Percentiles rank a stretch among this genome's conserved stretches.
phyloP scores from a whole-genome alignment of 495 filamentous ascomycete genomes.

The Pseudoneurospora amorphoporcata region DNA sequence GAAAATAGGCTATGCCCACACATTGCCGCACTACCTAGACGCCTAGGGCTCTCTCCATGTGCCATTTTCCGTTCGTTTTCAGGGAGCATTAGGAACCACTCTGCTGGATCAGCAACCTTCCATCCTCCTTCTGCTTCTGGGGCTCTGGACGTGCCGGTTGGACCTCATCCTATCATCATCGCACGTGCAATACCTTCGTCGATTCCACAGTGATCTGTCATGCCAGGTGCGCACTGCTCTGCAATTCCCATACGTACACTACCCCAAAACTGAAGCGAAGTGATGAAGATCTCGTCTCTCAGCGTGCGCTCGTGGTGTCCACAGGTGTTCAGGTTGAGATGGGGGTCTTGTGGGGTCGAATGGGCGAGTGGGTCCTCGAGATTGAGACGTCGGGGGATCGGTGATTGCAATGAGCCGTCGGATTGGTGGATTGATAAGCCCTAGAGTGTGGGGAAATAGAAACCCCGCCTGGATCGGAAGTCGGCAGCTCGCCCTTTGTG shows the following conservation, averaged over 20 bases:
- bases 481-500: constrained; percentile 5
- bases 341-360: constrained; percentile 2
- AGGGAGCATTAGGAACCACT: background rate
- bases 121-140: background rate
- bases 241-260: background rate
- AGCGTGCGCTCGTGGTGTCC: background rate
- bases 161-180: background rate
- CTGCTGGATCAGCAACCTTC: background rate
- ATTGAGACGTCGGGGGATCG: background rate
- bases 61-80: background rate
- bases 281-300: constrained; percentile 1
- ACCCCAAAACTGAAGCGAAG: background rate
- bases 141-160: background rate
- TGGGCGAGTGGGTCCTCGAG: background rate
- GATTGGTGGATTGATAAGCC: background rate
- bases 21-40: background rate
- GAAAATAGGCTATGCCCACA: background rate
- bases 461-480: background rate
- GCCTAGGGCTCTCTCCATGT: background rate
- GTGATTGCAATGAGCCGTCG: background rate
- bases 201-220: background rate
- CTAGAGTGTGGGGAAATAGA: background rate
- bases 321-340: background rate
- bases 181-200: background rate
- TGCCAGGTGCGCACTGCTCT: background rate